phyloP scores from a whole-genome alignment of 805 yeast species.

The Suhomyces sp. region DNA sequence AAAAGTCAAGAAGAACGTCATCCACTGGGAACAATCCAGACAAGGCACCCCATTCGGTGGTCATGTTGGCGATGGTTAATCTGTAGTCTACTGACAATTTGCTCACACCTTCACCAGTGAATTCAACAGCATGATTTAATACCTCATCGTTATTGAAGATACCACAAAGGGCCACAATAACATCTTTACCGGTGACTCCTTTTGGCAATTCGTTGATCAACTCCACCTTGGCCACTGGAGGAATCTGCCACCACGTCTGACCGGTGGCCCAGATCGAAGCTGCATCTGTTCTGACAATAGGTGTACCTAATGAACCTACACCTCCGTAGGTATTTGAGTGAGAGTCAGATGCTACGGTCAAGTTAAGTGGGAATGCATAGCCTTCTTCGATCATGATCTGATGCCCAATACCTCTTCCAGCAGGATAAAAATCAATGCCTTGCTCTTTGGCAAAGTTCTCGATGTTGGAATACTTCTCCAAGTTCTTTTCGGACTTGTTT shows the following conservation, averaged over 20 bases:
- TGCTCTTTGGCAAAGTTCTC: constrained; percentile 86
- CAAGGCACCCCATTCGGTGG: constrained; percentile 98
- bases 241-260: constrained; percentile 99
- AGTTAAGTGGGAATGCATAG: constrained; percentile 89
- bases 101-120: constrained; percentile 76
- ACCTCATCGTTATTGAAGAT: constrained; percentile 89
- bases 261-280: constrained; percentile 99
- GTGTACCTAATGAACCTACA: constrained; percentile 92
- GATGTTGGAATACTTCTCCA: constrained; percentile 83
- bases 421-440: constrained; percentile 95
- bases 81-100: constrained; percentile 76
- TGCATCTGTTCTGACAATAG: constrained; percentile 97
- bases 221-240: constrained; percentile 95
- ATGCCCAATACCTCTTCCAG: constrained; percentile 98
- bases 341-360: constrained; percentile 96
- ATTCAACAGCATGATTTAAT: constrained; percentile 89
- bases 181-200: constrained; percentile 95
- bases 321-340: constrained; percentile 99
- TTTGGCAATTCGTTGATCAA: constrained; percentile 74
- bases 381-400: constrained; percentile 99
- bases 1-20: constrained; percentile 70
- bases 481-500: constrained; percentile 82
- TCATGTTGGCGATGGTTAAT: constrained; percentile 93
- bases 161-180: constrained; percentile 95
- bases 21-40: constrained; percentile 98